Percentiles rank a stretch among this genome's conserved stretches.
phyloP scores from a whole-genome alignment of 345 rosid species.

The Brassica cretica region DNA sequence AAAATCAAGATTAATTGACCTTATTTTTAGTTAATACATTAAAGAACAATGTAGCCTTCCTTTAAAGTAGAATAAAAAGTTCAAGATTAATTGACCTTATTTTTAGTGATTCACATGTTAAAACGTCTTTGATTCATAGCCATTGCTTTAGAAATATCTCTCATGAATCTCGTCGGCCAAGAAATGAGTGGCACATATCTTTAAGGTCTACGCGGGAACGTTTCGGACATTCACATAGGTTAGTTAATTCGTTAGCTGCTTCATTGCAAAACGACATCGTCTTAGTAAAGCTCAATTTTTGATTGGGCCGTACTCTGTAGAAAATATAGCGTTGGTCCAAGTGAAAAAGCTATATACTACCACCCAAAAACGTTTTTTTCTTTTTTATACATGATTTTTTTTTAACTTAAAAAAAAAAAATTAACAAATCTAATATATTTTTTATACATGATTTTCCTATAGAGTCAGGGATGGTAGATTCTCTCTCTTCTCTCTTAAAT shows the following conservation, averaged over 20 bases:
- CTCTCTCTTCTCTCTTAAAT: too few species aligned
- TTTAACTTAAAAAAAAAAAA: too few species aligned
- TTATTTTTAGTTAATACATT: neutral
- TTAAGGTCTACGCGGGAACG: slow-evolving; percentile 1
- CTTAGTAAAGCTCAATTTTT: neutral
- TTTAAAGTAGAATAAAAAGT: neutral
- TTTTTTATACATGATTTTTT: neutral
- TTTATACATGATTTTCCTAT: too few species aligned
- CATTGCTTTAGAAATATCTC: neutral
- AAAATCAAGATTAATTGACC: too few species aligned
- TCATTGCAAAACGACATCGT: neutral
- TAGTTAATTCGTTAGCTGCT: neutral
- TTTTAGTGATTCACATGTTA: neutral
- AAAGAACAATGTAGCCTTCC: neutral
- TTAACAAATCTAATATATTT: too few species aligned
- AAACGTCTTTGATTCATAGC: neutral
- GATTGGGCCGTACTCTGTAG: neutral
- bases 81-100: neutral
- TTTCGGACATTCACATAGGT: neutral
- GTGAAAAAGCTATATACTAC: neutral
- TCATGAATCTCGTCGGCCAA: neutral
- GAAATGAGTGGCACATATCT: neutral
- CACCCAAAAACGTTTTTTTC: neutral
- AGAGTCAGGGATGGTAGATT: too few species aligned
- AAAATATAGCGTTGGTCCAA: neutral